phyloP scores from a whole-genome alignment of 768 basidiomycete species.

The Cystofilobasidium ferigula region DNA sequence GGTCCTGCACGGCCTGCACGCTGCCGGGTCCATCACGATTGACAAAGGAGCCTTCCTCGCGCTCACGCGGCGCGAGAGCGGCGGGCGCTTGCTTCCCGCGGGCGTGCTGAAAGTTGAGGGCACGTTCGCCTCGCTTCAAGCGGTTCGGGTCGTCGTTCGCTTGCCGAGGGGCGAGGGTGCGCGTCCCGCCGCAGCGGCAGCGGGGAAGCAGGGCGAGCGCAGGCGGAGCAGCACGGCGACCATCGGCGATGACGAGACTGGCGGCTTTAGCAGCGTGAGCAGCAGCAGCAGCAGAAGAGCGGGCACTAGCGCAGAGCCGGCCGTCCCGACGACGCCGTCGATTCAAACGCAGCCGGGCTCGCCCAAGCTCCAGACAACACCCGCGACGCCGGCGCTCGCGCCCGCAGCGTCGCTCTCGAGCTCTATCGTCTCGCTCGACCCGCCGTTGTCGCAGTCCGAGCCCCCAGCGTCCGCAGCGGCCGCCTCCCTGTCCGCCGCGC shows the following conservation, averaged over 20 bases:
- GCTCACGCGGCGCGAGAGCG: slow-evolving; percentile 64
- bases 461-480: slow-evolving; percentile 31
- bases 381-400: slow-evolving; percentile 48
- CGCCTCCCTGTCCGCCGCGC: slow-evolving; percentile 25
- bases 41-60: slow-evolving; percentile 61
- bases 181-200: slow-evolving; percentile 27
- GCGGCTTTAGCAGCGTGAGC: background rate
- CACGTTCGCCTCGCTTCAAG: slow-evolving; percentile 85
- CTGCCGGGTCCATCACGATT: slow-evolving; percentile 66
- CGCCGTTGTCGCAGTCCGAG: slow-evolving; percentile 29
- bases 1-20: slow-evolving; percentile 89
- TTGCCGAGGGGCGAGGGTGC: slow-evolving; percentile 36
- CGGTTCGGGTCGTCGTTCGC: slow-evolving; percentile 66
- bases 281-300: background rate
- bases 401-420: slow-evolving; percentile 44
- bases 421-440: slow-evolving; percentile 45
- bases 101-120: slow-evolving; percentile 82
- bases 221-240: slow-evolving; percentile 33
- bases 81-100: slow-evolving; percentile 79
- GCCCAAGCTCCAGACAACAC: slow-evolving; percentile 38
- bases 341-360: slow-evolving; percentile 6
- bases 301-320: background rate
- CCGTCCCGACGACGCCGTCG: slow-evolving; percentile 3
- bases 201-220: background rate
- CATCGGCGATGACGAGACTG: too few species aligned